Evolutionary conservation across 225 moss, liverwort and hornwort genomes (phyloP), one percentile per base, ranked within the genome.

Genomic region (Ulota crispa): DNA sequence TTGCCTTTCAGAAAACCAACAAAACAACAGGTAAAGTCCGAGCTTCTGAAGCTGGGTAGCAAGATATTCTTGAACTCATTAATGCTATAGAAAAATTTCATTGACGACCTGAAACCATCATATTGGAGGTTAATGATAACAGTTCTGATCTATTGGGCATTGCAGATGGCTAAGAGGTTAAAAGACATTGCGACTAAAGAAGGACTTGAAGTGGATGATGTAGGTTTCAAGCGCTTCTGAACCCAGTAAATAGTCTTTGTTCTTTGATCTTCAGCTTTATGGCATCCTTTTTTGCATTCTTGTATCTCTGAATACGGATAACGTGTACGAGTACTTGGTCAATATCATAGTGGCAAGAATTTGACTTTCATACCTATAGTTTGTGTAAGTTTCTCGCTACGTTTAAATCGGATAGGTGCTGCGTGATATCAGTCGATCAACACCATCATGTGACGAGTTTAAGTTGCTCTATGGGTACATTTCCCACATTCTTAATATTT

Each of bases 111-210:
- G 21, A 73, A 69, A 64, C 65, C 26, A 47, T 73, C 26, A 57
- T 30, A 24, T 42, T 56, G 15, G 52, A 45, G 8, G 23, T 30
- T 36, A 8, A 21, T 47, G 59, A 75, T 74, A 36, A 82, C 53
- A 28, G 5, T 65, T 78, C 64, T 85, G 77, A 77, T 55, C 43
- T 23, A 59, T 28, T 75, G 28, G 61, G 31, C 26, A 59, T 70
- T 86, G 81, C 87, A 99, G 94, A 99, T 99, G 96, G 99, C 90
- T 52, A 99, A 96, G 81, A 87, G 99, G 85, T 83, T 99, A 59
- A 89, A 85, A 83, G 93, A 92, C 43, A 91, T 99, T 72, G 94
- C 98, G n/a, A 92, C 89, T 82, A 83, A 91, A 47, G 98, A 96
- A 88, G 94, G 92, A 26, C 85, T 99, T 78, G 83, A 89, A 79